Conservation (phyloP, 305 asterid species). For the Stenogyne calaminthoides region DNA sequence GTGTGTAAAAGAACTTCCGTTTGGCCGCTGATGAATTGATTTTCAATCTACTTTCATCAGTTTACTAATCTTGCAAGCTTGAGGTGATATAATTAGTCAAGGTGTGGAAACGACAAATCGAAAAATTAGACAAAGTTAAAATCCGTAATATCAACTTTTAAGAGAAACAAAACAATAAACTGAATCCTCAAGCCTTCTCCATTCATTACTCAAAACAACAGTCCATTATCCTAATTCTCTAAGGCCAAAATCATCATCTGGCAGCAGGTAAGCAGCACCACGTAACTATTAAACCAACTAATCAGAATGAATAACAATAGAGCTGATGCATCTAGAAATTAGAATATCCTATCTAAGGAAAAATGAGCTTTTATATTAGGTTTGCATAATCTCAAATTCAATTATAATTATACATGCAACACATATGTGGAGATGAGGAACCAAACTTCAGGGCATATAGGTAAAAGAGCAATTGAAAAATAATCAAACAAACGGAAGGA, state of each 20-base stretch:
- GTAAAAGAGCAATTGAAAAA: background rate
- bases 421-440: background rate
- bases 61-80: background rate
- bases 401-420: background rate
- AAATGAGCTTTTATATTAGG: background rate
- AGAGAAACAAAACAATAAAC: background rate
- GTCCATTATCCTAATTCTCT: background rate
- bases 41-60: background rate
- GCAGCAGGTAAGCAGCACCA: background rate
- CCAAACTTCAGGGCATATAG: constrained; percentile 3
- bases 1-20: background rate
- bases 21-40: background rate
- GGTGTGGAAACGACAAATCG: background rate
- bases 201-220: background rate
- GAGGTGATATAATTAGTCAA: background rate
- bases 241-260: background rate
- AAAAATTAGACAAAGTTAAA: background rate
- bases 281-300: background rate
- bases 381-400: background rate
- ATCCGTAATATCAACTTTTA: background rate
- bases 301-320: background rate
- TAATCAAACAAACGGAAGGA: background rate
- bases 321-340: background rate
- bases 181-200: background rate
- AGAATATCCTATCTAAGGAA: background rate